A percentile compares a stretch with the other conserved stretches of the same genome.
Conservation (phyloP, 2,329 filamentous ascomycete species). For the Magnaporthiopsis poae region DNA sequence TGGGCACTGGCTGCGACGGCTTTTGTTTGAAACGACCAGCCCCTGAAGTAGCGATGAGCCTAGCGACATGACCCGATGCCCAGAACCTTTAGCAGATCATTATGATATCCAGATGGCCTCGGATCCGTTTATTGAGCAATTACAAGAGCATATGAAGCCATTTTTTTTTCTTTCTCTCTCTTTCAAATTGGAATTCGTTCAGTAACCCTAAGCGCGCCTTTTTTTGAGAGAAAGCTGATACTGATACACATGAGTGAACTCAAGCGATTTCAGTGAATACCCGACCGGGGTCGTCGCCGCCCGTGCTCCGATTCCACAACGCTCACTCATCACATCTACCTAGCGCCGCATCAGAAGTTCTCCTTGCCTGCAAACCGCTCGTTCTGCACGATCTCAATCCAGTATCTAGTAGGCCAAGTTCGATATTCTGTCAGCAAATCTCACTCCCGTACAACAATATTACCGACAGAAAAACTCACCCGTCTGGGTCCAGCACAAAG, state of each 20-base stretch:
- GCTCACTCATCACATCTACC: background rate
- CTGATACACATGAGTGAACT: background rate
- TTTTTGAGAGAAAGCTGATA: no score
- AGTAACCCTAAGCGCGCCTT: background rate
- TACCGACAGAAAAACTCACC: slow-evolving; percentile 15
- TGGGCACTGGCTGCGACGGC: slow-evolving; percentile 7
- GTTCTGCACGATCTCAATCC: slow-evolving; percentile 74
- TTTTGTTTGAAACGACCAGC: slow-evolving; percentile 9
- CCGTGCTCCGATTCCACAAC: slow-evolving; percentile 2
- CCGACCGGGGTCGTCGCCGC: background rate
- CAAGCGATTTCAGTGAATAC: background rate
- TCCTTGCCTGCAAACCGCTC: slow-evolving; percentile 49
- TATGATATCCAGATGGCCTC: background rate
- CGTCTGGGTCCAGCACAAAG: slow-evolving; percentile 80
- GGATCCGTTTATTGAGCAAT: background rate
- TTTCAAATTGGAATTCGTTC: background rate
- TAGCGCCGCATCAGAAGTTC: slow-evolving; percentile 33
- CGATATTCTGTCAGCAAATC: background rate
- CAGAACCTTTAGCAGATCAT: background rate
- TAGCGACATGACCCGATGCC: slow-evolving; percentile 2
- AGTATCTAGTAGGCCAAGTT: slow-evolving; percentile 40
- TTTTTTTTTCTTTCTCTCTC: no score
- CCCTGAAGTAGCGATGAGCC: background rate
- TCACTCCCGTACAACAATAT: background rate
- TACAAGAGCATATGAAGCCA: no score